phyloP scores from a whole-genome alignment of 108 stramenopile species.

The Nitzschia sp. region DNA sequence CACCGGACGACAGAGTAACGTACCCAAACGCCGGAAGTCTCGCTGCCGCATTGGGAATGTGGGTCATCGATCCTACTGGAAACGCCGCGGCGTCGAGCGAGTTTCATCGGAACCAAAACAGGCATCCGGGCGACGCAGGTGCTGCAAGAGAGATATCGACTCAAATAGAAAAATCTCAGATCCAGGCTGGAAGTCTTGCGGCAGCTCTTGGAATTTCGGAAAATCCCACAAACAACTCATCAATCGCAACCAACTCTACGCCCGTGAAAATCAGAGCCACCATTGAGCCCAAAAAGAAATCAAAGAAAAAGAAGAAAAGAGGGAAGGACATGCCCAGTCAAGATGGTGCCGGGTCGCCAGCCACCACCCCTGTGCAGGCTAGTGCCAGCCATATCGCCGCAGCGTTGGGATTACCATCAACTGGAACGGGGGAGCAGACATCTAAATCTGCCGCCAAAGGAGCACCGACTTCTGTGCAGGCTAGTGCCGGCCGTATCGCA shows the following conservation, averaged over 20 bases:
- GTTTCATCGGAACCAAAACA: too few relatives aligned
- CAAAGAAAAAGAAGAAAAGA: background rate
- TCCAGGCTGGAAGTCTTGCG: background rate
- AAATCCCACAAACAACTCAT: background rate
- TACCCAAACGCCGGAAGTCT: background rate
- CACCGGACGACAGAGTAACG: background rate
- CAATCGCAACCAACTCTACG: background rate
- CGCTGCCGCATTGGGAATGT: constrained; percentile 1
- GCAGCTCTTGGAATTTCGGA: background rate
- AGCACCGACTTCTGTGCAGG: background rate
- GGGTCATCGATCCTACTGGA: background rate
- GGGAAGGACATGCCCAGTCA: background rate
- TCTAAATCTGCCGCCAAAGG: too few relatives aligned
- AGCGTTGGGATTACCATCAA: background rate
- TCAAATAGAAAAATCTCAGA: background rate
- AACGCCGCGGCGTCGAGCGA: background rate
- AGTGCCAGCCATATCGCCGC: background rate
- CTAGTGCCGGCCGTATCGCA: background rate
- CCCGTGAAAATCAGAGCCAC: background rate
- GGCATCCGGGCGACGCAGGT: too few relatives aligned
- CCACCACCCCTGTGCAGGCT: background rate
- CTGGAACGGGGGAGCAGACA: too few relatives aligned
- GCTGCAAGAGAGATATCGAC: background rate
- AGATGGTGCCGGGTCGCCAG: background rate
- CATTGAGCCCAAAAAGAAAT: background rate